Conservation (phyloP, 2,329 filamentous ascomycete species). For the Neopestalotiopsis sp. region DNA sequence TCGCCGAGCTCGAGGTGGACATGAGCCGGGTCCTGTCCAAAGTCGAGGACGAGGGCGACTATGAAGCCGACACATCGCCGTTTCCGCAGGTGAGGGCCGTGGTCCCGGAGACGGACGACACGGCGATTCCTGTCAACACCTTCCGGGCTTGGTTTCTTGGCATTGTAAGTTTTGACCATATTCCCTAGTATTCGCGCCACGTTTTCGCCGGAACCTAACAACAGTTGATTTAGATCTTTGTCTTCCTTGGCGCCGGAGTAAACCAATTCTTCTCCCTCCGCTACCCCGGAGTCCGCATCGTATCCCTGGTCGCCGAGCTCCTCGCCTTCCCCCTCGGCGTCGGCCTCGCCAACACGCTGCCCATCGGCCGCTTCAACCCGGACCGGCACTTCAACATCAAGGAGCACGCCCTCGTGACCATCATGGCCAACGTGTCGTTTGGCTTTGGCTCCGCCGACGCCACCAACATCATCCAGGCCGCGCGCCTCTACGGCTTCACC, state of each 20-base stretch:
- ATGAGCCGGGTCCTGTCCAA: slow-evolving; percentile 30
- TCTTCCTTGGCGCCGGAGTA: slow-evolving; percentile 50
- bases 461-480: slow-evolving; percentile 50
- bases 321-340: slow-evolving; percentile 48
- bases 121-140: slow-evolving; percentile 46
- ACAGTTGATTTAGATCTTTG: slow-evolving; percentile 38
- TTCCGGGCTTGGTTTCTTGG: slow-evolving; percentile 50
- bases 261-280: slow-evolving; percentile 52
- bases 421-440: slow-evolving; percentile 55
- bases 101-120: slow-evolving; percentile 38
- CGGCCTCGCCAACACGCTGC: slow-evolving; percentile 42
- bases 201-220: slow-evolving; percentile 12
- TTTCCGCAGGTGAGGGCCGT: slow-evolving; percentile 37
- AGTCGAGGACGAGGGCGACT: slow-evolving; percentile 36
- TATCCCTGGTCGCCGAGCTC: slow-evolving; percentile 49
- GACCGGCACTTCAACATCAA: slow-evolving; percentile 51
- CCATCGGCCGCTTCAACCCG: slow-evolving; percentile 44
- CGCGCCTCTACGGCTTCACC: slow-evolving; percentile 45
- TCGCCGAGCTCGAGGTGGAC: slow-evolving; percentile 38
- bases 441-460: slow-evolving; percentile 49
- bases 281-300: slow-evolving; percentile 50
- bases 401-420: slow-evolving; percentile 49
- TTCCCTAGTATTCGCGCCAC: neutral
- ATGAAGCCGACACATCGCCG: slow-evolving; percentile 35
- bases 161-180: slow-evolving; percentile 30